Conservation (phyloP, 2,329 filamentous ascomycete genomes). For the Penicillium sp. region DNA sequence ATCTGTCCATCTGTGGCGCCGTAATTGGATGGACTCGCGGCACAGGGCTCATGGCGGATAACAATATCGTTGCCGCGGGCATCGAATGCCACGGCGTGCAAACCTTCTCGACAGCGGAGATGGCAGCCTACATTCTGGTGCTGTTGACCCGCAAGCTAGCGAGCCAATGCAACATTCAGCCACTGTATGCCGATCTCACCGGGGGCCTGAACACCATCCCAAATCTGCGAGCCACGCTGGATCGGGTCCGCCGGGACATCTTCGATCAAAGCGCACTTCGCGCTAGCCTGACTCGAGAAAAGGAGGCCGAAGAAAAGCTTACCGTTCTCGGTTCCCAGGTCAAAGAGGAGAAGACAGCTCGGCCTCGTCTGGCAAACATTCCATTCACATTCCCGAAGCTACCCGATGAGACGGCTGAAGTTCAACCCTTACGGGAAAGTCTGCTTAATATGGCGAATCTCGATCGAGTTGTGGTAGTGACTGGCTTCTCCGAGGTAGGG, state of each 20-base stretch:
- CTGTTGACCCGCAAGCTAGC: constrained; percentile 93
- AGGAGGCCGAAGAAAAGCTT: too few relatives aligned
- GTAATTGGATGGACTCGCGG: constrained; percentile 99
- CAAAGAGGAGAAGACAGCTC: too few relatives aligned
- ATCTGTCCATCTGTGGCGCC: constrained; percentile 95
- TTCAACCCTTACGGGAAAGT: constrained; percentile 80
- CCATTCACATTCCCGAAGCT: constrained; percentile 67
- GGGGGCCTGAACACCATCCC: constrained; percentile 96
- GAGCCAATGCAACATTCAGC: constrained; percentile 91
- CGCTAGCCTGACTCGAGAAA: too few relatives aligned
- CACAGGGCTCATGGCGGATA: constrained; percentile 95
- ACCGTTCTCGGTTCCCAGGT: too few relatives aligned
- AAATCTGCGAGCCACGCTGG: constrained; percentile 92
- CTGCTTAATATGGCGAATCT: constrained; percentile 98
- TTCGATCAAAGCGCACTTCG: constrained; percentile 55
- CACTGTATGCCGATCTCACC: constrained; percentile 95
- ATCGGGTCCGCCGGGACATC: constrained; percentile 85
- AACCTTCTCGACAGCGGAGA: constrained; percentile 98
- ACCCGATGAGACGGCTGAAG: constrained; percentile 86
- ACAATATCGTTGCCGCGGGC: constrained; percentile 95
- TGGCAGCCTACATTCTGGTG: constrained; percentile 98
- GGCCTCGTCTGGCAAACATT: too few relatives aligned
- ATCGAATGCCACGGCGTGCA: constrained; percentile 95
- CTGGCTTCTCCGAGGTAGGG: constrained; percentile 78
- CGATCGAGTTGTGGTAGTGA: constrained; percentile 96